phyloP scores from a whole-genome alignment of 176 grass and related monocot genomes.

The Guadua angustifolia region DNA sequence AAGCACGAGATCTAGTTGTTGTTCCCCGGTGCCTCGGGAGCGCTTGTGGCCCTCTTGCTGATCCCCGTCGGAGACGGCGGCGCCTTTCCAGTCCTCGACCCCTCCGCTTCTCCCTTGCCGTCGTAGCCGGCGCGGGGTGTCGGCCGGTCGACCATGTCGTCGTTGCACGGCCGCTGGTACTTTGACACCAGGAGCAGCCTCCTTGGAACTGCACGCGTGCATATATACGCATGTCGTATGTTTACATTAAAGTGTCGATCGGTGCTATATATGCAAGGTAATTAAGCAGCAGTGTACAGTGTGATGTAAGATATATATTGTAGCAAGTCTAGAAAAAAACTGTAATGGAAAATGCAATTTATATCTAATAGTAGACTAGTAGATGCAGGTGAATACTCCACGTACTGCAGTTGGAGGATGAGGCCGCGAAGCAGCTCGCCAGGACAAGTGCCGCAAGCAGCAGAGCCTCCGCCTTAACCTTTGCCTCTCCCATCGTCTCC shows the following conservation, averaged over 20 bases:
- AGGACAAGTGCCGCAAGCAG: not conserved
- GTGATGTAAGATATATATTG: not conserved
- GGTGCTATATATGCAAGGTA: no score
- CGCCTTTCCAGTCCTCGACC: not conserved
- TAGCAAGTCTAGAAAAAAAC: not conserved
- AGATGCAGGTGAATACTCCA: no score
- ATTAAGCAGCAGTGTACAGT: no score
- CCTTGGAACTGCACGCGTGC: not conserved
- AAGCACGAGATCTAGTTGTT: not conserved
- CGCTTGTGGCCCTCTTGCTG: not conserved
- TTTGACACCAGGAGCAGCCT: not conserved
- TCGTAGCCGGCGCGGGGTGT: not conserved
- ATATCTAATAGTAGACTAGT: no score
- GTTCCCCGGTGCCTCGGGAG: not conserved
- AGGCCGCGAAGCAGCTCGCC: not conserved
- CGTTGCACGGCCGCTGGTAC: not conserved
- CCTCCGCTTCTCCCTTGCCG: not conserved
- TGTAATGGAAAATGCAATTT: not conserved
- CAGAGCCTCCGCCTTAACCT: slow-evolving; percentile 1
- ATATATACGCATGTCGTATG: not conserved
- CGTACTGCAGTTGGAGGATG: not conserved
- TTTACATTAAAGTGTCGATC: no score
- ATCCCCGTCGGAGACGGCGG: not conserved
- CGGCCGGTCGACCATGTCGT: not conserved
- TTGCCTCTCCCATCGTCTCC: not conserved